Evolutionary conservation across 2,329 filamentous ascomycete genomes (phyloP).

Genomic region (Cladosporium sp.): DNA sequence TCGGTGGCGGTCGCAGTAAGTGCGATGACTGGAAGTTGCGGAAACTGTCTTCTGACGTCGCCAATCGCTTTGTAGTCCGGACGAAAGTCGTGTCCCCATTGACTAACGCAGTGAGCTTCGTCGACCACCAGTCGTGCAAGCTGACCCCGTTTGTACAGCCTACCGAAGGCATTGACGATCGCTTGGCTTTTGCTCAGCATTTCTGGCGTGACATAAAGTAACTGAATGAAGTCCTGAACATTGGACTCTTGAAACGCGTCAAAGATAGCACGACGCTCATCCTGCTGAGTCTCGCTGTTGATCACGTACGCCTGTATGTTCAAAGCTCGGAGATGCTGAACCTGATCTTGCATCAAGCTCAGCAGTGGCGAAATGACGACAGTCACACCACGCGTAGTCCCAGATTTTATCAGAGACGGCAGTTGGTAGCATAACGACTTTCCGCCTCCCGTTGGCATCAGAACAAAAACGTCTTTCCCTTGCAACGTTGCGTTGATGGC

Average conservation of each 20-base stretch:
- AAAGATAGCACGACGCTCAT: slow-evolving; percentile 64
- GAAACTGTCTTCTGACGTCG: slow-evolving; percentile 65
- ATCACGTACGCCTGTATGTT: slow-evolving; percentile 76
- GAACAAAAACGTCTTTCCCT: slow-evolving; percentile 85
- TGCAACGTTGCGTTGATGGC: slow-evolving; percentile 89
- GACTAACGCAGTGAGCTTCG: slow-evolving; percentile 98
- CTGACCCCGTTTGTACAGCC: slow-evolving; percentile 64
- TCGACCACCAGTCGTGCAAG: slow-evolving; percentile 93
- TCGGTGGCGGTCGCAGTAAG: slow-evolving; percentile 92
- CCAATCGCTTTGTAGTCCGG: slow-evolving; percentile 91
- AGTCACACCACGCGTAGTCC: slow-evolving; percentile 79
- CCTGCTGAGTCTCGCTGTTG: slow-evolving; percentile 67
- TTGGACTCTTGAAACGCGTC: slow-evolving; percentile 56
- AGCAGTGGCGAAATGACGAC: slow-evolving; percentile 92
- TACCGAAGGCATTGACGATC: slow-evolving; percentile 63
- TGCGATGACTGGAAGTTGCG: slow-evolving; percentile 84
- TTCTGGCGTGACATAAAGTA: slow-evolving; percentile 94
- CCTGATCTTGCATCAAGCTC: slow-evolving; percentile 96
- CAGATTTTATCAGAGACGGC: slow-evolving; percentile 76
- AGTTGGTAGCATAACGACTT: slow-evolving; percentile 97
- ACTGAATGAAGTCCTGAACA: slow-evolving; percentile 72
- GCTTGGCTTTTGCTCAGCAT: slow-evolving; percentile 81
- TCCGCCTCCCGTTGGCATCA: slow-evolving; percentile 97
- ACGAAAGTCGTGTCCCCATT: slow-evolving; percentile 98
- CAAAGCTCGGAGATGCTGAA: slow-evolving; percentile 70